Evolutionary conservation across 2,329 filamentous ascomycete species (phyloP), one percentile per base, ranked within the genome.

Genomic region (Talaromyces sp.): DNA sequence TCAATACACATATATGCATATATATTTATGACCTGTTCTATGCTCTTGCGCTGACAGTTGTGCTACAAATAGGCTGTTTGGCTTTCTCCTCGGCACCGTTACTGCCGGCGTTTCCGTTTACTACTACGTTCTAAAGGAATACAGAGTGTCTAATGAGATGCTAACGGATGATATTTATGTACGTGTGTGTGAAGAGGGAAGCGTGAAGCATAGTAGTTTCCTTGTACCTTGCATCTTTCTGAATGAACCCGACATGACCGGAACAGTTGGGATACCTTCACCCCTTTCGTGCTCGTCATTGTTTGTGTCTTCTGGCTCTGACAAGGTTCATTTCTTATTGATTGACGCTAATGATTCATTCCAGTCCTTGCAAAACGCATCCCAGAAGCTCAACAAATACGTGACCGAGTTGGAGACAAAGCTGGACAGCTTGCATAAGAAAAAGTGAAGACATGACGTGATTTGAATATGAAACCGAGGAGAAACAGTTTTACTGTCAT

Each of bases 91-190:
- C 65, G 93, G 93, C 66, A 87, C 89, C 64, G 88, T 89, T 53
- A 80, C 91, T 57, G 88, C 92, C 51, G 92, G 91, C 69, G 85
- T 84, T 57, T 88, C 86, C 61, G 89, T 95, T 68, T 97, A 97
- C 80, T 92, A 91, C 75, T 97, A 97, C 76, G 85, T 96, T 66
- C 80, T 97, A 68, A 87, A 93, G 74, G 92, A 97, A 77, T 97
- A 97, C 81, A 91, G 92, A 79, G 83, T 92, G 50, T 90, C 91
- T 67, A 97, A 97, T 80, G 90, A 96, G 78, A 84, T 97, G 71
- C 81, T 97, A 77, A 93, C 88, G 63, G 92, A 96, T 78, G 93
- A 97, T 77, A 96, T 97, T 75, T 93, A 93, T 78, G 93, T 97
- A 84, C 77, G 91, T 88, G 48, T 35, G 27, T 26, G 52, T 38